Evolutionary conservation across 768 basidiomycete species (phyloP).

Genomic region (Tulasnella sp.): DNA sequence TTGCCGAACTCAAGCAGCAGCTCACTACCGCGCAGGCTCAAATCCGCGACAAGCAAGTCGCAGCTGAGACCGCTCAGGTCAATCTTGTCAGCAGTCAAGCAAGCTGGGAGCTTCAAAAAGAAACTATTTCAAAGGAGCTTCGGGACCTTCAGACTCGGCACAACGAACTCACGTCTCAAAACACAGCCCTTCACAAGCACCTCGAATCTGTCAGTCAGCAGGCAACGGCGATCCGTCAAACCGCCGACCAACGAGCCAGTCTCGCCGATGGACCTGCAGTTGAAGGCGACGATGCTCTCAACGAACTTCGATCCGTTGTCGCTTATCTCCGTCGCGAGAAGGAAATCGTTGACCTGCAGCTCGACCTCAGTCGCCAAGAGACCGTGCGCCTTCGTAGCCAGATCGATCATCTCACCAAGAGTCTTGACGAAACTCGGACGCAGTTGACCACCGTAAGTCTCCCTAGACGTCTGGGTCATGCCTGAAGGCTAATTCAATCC

Average conservation of each 20-base stretch:
- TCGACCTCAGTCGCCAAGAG: constrained; percentile 72
- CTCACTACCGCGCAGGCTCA: constrained; percentile 40
- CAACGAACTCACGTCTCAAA: constrained; percentile 66
- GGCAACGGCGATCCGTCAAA: constrained; percentile 53
- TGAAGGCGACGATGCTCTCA: constrained; percentile 35
- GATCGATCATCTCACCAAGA: constrained; percentile 59
- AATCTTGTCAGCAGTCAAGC: constrained; percentile 59
- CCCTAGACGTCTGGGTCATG: background rate
- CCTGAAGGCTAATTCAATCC: background rate
- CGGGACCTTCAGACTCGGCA: constrained; percentile 58
- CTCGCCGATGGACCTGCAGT: constrained; percentile 37
- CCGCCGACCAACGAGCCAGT: constrained; percentile 11
- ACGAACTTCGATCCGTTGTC: constrained; percentile 67
- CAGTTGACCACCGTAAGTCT: constrained; percentile 55
- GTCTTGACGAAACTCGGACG: constrained; percentile 54
- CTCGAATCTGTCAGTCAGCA: constrained; percentile 75
- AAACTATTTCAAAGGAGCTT: constrained; percentile 66
- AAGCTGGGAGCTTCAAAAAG: constrained; percentile 74
- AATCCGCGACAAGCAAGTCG: constrained; percentile 46
- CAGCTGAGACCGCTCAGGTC: constrained; percentile 61
- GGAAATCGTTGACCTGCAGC: constrained; percentile 80
- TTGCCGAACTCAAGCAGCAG: constrained; percentile 53
- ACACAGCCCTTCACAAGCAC: constrained; percentile 66
- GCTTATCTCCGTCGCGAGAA: constrained; percentile 81
- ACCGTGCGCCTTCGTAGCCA: constrained; percentile 61